Evolutionary conservation across 2,329 filamentous ascomycete species (phyloP).

Genomic region (Sclerotinia glacialis): DNA sequence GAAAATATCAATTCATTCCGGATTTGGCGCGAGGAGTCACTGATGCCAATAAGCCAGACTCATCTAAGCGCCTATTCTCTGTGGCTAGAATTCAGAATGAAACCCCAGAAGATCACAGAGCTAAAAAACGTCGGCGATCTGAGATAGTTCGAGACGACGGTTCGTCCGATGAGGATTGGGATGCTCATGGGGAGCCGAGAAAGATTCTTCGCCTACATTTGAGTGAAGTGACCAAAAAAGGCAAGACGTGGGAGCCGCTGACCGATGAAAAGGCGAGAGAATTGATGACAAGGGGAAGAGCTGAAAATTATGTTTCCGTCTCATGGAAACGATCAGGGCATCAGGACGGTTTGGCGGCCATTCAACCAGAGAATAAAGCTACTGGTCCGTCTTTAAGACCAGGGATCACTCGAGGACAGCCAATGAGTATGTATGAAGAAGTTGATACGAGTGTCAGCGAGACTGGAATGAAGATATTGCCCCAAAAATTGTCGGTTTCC

Average conservation of each 20-base stretch:
- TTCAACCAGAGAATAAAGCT: background rate
- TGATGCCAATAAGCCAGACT: background rate
- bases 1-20: background rate
- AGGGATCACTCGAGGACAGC: background rate
- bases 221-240: background rate
- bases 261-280: background rate
- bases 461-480: too few relatives aligned
- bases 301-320: background rate
- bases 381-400: background rate
- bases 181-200: background rate
- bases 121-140: background rate
- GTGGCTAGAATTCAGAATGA: slow-evolving; percentile 2
- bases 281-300: background rate
- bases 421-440: background rate
- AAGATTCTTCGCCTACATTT: background rate
- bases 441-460: background rate
- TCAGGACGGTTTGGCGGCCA: background rate
- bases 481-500: background rate
- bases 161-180: background rate
- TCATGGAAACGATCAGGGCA: background rate
- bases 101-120: background rate
- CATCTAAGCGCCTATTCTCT: background rate
- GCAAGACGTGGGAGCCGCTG: background rate
- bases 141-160: background rate
- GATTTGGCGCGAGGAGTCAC: background rate